Conservation (phyloP, 2,329 filamentous ascomycete species). For the Aspergillus nomiae region DNA sequence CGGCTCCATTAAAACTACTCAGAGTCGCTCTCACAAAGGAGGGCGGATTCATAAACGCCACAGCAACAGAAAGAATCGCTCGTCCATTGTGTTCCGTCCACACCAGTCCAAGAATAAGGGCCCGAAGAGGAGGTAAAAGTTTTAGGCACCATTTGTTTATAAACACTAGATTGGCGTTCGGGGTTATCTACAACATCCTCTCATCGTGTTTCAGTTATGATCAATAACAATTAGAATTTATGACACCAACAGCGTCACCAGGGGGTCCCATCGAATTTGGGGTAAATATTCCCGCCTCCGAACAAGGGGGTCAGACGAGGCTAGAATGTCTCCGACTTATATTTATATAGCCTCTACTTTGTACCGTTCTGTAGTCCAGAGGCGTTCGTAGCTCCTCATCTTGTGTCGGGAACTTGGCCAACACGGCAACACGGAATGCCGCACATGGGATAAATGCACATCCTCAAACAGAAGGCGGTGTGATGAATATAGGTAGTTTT, state of each 20-base stretch:
- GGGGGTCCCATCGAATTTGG: background rate
- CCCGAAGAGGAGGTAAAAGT: slow-evolving; percentile 35
- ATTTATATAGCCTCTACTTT: background rate
- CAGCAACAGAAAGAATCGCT: slow-evolving; percentile 33
- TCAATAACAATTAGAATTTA: background rate
- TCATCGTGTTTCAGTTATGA: background rate
- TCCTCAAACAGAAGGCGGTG: slow-evolving; percentile 11
- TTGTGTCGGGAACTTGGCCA: no score
- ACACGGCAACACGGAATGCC: background rate
- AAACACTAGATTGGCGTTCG: slow-evolving; percentile 14
- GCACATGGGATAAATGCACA: background rate
- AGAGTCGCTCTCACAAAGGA: slow-evolving; percentile 28
- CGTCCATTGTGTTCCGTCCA: slow-evolving; percentile 43
- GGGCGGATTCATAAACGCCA: slow-evolving; percentile 43
- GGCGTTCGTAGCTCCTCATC: background rate
- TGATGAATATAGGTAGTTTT: background rate
- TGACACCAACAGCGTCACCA: background rate
- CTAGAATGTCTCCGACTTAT: background rate
- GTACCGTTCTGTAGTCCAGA: background rate
- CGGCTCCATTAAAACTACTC: slow-evolving; percentile 21
- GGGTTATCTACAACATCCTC: slow-evolving; percentile 5
- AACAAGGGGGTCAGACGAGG: background rate
- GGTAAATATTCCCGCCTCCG: background rate
- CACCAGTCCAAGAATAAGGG: slow-evolving; percentile 33
- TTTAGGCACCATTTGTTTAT: background rate